phyloP scores from a whole-genome alignment of 2,329 filamentous ascomycete genomes.

The Xylariaceae sp. region DNA sequence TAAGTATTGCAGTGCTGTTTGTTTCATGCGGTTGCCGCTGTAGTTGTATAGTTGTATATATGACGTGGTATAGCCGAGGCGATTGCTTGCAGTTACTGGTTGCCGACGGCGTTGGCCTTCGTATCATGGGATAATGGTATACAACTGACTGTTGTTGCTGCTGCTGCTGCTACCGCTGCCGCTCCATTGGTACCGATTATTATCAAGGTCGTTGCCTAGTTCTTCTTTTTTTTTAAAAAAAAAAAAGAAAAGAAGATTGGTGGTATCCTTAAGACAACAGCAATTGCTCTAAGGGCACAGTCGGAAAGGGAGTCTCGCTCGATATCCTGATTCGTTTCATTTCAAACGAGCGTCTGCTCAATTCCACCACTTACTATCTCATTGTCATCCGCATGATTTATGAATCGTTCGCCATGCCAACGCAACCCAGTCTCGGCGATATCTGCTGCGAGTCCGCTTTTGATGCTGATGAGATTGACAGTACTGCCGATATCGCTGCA shows the following conservation, averaged over 20 bases:
- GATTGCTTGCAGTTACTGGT: neutral
- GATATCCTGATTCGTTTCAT: neutral
- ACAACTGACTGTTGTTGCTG: neutral
- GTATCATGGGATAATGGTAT: neutral
- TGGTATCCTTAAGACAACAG: neutral
- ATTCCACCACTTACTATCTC: neutral
- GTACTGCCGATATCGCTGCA: conserved; percentile 85
- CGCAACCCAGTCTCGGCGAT: conserved; percentile 21
- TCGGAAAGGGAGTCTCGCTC: neutral
- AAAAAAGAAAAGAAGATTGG: too few relatives aligned
- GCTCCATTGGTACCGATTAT: too few relatives aligned
- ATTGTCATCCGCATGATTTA: neutral
- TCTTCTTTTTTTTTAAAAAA: too few relatives aligned
- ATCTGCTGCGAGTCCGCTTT: conserved; percentile 14
- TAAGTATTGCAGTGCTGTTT: conserved; percentile 37
- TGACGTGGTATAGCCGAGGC: neutral
- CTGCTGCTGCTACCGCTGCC: neutral
- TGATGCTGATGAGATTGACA: conserved; percentile 39
- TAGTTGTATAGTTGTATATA: neutral
- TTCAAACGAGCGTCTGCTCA: neutral
- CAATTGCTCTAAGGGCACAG: neutral
- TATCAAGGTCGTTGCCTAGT: too few relatives aligned
- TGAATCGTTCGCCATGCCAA: conserved; percentile 12
- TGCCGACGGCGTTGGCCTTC: neutral
- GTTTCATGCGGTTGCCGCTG: conserved; percentile 11